phyloP scores from a whole-genome alignment of 306 rosid genomes.

The Inga leiocalycina region DNA sequence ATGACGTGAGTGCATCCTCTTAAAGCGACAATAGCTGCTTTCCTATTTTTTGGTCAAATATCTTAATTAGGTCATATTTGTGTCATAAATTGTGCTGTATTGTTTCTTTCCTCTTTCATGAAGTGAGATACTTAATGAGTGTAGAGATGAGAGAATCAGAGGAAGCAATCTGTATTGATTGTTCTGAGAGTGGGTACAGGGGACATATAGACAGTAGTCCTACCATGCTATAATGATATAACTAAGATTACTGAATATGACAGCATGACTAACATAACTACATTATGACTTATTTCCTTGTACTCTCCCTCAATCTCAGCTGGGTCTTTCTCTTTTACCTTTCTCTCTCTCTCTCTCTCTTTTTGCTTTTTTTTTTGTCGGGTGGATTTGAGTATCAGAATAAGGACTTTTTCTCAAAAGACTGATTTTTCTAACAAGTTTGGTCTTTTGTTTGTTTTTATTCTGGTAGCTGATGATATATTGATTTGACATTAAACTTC shows the following conservation, averaged over 20 bases:
- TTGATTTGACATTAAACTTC: neutral
- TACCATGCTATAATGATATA: neutral
- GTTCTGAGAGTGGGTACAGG: neutral
- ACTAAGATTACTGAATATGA: neutral
- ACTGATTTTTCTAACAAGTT: too few species aligned
- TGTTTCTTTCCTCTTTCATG: too few species aligned
- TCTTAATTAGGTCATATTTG: neutral
- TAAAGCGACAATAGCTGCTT: neutral
- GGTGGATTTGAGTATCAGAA: neutral
- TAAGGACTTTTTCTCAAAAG: neutral
- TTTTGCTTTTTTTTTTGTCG: too few species aligned
- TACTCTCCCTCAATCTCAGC: neutral
- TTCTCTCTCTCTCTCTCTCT: too few species aligned
- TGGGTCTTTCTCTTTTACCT: neutral
- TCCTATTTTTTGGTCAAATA: neutral
- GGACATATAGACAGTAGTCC: neutral
- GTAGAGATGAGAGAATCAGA: neutral
- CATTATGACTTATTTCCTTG: neutral
- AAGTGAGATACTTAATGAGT: too few species aligned
- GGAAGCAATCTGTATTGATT: neutral
- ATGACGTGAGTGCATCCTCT: neutral
- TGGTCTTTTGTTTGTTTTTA: neutral
- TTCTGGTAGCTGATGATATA: neutral
- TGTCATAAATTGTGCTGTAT: neutral
- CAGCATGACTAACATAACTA: neutral